These are phyloP conservation scores for Silene coronaria DNA, from an alignment of 179 eudicot species.

Conservation along the genomic window DNA sequence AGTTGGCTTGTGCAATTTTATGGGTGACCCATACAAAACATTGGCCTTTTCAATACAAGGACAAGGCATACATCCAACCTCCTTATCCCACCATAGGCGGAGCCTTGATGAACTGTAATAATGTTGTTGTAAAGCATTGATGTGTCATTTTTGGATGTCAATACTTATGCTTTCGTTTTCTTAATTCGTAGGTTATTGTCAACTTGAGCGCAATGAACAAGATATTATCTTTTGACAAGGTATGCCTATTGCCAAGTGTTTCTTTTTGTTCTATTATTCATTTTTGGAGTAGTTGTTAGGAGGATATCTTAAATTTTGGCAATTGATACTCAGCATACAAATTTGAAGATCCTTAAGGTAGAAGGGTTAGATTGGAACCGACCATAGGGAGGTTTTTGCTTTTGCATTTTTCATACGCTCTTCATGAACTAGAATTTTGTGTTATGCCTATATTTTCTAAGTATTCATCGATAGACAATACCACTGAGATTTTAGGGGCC, in stretches of 20 bases:
- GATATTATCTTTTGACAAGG: constrained; percentile 85
- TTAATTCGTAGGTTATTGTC: constrained; percentile 57
- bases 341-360: neutral
- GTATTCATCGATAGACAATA: neutral
- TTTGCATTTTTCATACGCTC: neutral
- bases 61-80: neutral
- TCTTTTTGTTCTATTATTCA: neutral
- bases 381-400: constrained; percentile 2
- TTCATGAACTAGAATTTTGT: neutral
- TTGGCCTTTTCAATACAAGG: neutral
- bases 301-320: neutral
- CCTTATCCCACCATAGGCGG: neutral
- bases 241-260: constrained; percentile 20
- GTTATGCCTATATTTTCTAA: neutral
- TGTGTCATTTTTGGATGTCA: neutral
- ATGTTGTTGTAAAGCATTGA: neutral
- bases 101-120: neutral
- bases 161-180: neutral
- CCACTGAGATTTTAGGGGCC: no score
- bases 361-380: neutral
- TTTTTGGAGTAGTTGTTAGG: neutral
- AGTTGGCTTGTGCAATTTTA: neutral
- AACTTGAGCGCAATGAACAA: constrained; percentile 61
- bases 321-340: neutral
- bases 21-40: neutral